These are phyloP conservation scores for Candida vaughaniae DNA, from an alignment of 805 yeast genomes.

Conservation along the genomic window DNA sequence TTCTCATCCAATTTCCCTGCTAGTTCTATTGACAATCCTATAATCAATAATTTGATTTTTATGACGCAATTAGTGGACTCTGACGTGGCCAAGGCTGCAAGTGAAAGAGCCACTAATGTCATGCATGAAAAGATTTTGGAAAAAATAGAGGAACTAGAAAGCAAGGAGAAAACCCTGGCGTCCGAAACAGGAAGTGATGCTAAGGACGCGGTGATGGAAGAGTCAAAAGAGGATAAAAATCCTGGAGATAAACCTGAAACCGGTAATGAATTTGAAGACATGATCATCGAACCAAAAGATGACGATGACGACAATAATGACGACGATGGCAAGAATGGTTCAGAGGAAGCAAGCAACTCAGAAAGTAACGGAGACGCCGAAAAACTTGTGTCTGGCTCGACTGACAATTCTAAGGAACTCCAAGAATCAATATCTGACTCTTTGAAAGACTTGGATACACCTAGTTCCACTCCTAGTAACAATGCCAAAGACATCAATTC, in stretches of 20 bases:
- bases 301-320: slow-evolving; percentile 12
- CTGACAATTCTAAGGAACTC: neutral
- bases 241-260: slow-evolving; percentile 12
- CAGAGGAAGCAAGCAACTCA: slow-evolving; percentile 4
- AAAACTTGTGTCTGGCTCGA: slow-evolving; percentile 4
- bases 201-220: slow-evolving; percentile 10
- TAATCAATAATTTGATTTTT: slow-evolving; percentile 88
- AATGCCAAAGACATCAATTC: slow-evolving; percentile 59
- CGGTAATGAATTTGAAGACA: slow-evolving; percentile 9
- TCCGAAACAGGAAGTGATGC: slow-evolving; percentile 11
- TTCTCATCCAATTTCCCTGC: slow-evolving; percentile 84
- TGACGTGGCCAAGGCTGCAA: slow-evolving; percentile 80
- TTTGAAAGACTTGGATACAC: slow-evolving; percentile 8
- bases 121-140: slow-evolving; percentile 44
- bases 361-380: slow-evolving; percentile 3
- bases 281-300: slow-evolving; percentile 14
- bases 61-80: slow-evolving; percentile 83
- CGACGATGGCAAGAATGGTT: slow-evolving; percentile 5
- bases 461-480: slow-evolving; percentile 14
- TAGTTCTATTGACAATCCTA: slow-evolving; percentile 86
- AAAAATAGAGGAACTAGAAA: slow-evolving; percentile 31
- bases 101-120: slow-evolving; percentile 55
- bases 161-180: slow-evolving; percentile 8
- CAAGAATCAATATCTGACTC: slow-evolving; percentile 4
- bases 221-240: slow-evolving; percentile 9